Conservation (phyloP, 495 filamentous ascomycete species). For the Pyrenula massariospora region DNA sequence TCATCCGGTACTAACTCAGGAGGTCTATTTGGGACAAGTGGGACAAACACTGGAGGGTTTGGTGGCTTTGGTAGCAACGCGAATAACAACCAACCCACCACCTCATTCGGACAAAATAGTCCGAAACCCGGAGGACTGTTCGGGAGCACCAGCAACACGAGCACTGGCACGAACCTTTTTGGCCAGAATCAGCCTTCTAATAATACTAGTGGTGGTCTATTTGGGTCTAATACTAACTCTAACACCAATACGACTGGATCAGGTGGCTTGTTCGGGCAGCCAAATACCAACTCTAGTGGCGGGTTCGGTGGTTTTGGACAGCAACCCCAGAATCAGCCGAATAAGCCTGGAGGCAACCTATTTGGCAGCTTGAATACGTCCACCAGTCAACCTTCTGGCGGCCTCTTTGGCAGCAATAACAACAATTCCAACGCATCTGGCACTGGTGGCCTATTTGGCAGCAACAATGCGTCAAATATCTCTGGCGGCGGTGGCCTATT, state of each 20-base stretch:
- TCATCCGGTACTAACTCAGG: constrained; percentile 20
- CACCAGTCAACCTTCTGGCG: constrained; percentile 31
- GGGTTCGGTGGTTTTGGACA: constrained; percentile 18
- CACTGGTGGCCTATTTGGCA: constrained; percentile 17
- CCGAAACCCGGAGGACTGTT: constrained; percentile 22
- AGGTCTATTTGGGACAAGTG: constrained; percentile 21
- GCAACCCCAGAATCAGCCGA: constrained; percentile 25
- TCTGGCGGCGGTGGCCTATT: constrained; percentile 22
- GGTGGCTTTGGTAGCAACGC: constrained; percentile 19
- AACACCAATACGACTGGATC: constrained; percentile 2
- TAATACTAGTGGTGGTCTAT: constrained; percentile 28
- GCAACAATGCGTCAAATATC: constrained; percentile 10
- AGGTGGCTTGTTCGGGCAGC: constrained; percentile 7
- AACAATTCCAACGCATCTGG: constrained; percentile 24
- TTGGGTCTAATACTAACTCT: constrained; percentile 25
- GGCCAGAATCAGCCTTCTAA: constrained; percentile 23
- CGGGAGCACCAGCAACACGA: constrained; percentile 16
- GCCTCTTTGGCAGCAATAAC: constrained; percentile 17
- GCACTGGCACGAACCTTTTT: constrained; percentile 25
- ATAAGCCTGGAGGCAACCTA: constrained; percentile 22
- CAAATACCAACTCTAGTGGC: constrained; percentile 12
- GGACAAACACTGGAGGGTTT: constrained; percentile 23
- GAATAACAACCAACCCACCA: constrained; percentile 23
- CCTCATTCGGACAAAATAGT: constrained; percentile 36
- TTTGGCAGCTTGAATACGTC: constrained; percentile 24